Percentiles rank a stretch among this genome's conserved stretches.
Evolutionary conservation across 768 basidiomycete species (phyloP).

Genomic region (Collybia sordida): DNA sequence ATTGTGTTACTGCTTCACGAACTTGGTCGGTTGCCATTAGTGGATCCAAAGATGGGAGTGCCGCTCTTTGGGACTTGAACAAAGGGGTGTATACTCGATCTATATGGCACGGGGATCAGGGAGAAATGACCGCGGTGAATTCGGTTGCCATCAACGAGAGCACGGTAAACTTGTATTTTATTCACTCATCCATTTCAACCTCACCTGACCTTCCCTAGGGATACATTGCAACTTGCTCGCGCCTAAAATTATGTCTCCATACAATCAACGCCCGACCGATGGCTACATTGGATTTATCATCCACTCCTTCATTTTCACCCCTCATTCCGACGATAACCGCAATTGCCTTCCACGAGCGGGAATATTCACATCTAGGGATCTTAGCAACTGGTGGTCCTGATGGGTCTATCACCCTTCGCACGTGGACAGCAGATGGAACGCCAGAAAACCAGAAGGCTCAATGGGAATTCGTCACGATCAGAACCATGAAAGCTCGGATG

Average conservation of each 20-base stretch:
- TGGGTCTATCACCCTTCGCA: constrained; percentile 75
- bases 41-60: constrained; percentile 84
- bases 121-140: constrained; percentile 48
- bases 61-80: constrained; percentile 90
- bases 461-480: constrained; percentile 74
- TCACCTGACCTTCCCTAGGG: constrained; percentile 48
- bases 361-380: constrained; percentile 75
- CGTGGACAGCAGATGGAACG: constrained; percentile 81
- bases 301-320: constrained; percentile 38
- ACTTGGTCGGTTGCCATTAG: constrained; percentile 84
- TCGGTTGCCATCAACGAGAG: constrained; percentile 82
- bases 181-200: not conserved
- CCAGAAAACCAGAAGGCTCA: constrained; percentile 61
- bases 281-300: constrained; percentile 61
- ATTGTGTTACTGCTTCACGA: constrained; percentile 69
- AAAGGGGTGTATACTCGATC: constrained; percentile 77
- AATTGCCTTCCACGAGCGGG: constrained; percentile 85
- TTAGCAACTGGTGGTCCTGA: constrained; percentile 81
- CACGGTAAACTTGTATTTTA: constrained; percentile 53
- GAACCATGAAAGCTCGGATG: constrained; percentile 62
- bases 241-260: constrained; percentile 68
- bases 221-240: constrained; percentile 83
- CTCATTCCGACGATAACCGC: constrained; percentile 64
- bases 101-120: constrained; percentile 63
- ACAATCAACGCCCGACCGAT: constrained; percentile 87